Base-by-base conservation (phyloP, 2,329 filamentous ascomycete species). In the Ascochyta pisi region DNA sequence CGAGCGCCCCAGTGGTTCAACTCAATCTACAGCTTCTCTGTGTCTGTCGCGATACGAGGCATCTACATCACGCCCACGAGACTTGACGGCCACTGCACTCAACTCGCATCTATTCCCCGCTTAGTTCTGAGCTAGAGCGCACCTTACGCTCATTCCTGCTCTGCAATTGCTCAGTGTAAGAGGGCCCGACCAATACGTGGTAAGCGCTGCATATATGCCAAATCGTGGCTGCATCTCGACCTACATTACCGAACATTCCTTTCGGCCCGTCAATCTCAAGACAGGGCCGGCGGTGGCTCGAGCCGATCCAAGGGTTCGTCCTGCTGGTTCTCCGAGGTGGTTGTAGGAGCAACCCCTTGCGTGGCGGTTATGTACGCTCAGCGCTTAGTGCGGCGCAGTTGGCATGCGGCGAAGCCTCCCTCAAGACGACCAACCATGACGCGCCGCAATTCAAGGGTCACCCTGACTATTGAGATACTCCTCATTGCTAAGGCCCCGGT, bases 371-470 rank as follows among this genome's bases (percentile, higher is more conserved):
- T 50, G 47, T 47, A 56, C 42, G 35, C 29, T 23, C 41, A 50
- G 53, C 53, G 53, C 47, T 50, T 56, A 56, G 37, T 56, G 53
- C 53, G 53, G 53, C 53, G 42, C 38, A 50, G 53, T 51, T 38
- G 39, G 9, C 24, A 46, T 46, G 52, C 52, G 35, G 45, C 52
- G 22, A 46, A 40, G 33, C 45, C 47, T 26, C 19, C 37, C 9
- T 42, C 13, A 26, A 41, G 10, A 27, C 27, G 42, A 27, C 53
- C 46, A 42, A 50, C 15, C 34, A 16, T 16, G 9, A 26, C 12
- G 35, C 29, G 38, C 15, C n/a, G 10, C 19, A 43, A 42, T 6
- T 19, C 22, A 42, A 56, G 53, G 53, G 42, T 24, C 4, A 24
- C 53, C 47, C 53, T 56, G 42, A 6, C 12, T 26, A 31, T 29